Percentiles rank a stretch among this genome's conserved stretches.
These are phyloP conservation scores for Phytopythium montanum DNA, from an alignment of 352 stramenopile genomes.

Conservation along the genomic window DNA sequence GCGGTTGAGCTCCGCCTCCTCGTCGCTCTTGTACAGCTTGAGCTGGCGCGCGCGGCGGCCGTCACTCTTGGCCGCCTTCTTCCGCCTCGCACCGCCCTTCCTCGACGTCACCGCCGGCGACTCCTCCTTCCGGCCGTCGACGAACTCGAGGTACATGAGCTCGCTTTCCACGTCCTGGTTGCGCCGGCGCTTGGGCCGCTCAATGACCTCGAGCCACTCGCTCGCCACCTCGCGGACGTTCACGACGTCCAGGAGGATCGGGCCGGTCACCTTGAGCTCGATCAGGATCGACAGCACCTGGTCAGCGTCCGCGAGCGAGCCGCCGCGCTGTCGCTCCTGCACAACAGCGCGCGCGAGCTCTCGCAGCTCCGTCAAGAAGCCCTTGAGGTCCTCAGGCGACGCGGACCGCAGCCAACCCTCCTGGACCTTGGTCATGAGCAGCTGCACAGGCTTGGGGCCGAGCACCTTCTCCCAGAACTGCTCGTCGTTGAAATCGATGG, in stretches of 20 bases:
- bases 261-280: conserved; percentile 84
- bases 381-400: conserved; percentile 77
- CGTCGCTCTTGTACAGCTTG: conserved; percentile 44
- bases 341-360: conserved; percentile 79
- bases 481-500: conserved; percentile 90
- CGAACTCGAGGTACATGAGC: conserved; percentile 84
- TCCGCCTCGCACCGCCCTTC: conserved; percentile 12
- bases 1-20: conserved; percentile 36
- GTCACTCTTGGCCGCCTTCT: conserved; percentile 39
- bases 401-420: conserved; percentile 74
- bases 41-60: conserved; percentile 23
- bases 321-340: conserved; percentile 81
- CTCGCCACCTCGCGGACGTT: conserved; percentile 73
- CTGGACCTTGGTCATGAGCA: conserved; percentile 87
- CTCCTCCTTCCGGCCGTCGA: conserved; percentile 66
- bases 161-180: conserved; percentile 83
- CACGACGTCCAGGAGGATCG: conserved; percentile 61
- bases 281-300: conserved; percentile 87
- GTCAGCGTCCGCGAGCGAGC: conserved; percentile 76
- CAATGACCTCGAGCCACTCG: conserved; percentile 86
- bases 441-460: conserved; percentile 79
- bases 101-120: conserved; percentile 37
- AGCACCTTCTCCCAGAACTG: conserved; percentile 91
- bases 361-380: conserved; percentile 74
- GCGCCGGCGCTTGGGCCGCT: conserved; percentile 79